Evolutionary conservation across 2,329 filamentous ascomycete species (phyloP).

Genomic region (Beauveria sp.): DNA sequence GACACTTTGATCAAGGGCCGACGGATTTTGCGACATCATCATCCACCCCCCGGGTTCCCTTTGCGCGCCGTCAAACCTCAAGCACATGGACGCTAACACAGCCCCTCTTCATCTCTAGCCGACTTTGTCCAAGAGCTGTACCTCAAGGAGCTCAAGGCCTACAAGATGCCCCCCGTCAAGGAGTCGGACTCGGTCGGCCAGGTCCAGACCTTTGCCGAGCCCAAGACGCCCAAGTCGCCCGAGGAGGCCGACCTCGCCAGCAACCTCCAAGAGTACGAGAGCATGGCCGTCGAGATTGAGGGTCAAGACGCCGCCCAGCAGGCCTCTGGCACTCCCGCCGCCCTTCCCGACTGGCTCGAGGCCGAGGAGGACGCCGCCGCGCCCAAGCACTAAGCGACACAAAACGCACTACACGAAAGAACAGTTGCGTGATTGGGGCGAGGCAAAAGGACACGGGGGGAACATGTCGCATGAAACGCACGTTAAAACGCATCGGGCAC

Average conservation of each 20-base stretch:
- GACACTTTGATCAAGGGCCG: neutral
- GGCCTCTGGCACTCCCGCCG: slow-evolving; percentile 49
- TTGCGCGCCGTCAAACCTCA: no score
- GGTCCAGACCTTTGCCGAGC: slow-evolving; percentile 78
- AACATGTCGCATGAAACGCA: no score
- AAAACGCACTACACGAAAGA: neutral
- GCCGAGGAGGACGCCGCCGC: slow-evolving; percentile 62
- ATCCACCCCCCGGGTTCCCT: no score
- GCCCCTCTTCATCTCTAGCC: slow-evolving; percentile 46
- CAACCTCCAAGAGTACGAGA: slow-evolving; percentile 91
- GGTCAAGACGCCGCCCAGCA: slow-evolving; percentile 63
- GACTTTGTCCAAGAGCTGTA: slow-evolving; percentile 98
- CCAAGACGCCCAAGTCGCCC: slow-evolving; percentile 76
- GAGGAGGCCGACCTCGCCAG: slow-evolving; percentile 90
- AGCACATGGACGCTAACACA: neutral
- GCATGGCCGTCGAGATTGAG: slow-evolving; percentile 89
- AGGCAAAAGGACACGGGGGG: neutral
- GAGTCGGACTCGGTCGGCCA: slow-evolving; percentile 80
- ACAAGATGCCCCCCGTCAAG: slow-evolving; percentile 82
- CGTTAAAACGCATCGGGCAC: no score
- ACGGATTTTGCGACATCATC: neutral
- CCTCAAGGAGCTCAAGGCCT: slow-evolving; percentile 89
- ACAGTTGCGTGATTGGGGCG: neutral
- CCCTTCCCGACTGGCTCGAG: slow-evolving; percentile 70
- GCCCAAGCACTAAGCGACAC: slow-evolving; percentile 37